Base-by-base conservation (phyloP, 495 filamentous ascomycete species). In the Xylaria sp. region DNA sequence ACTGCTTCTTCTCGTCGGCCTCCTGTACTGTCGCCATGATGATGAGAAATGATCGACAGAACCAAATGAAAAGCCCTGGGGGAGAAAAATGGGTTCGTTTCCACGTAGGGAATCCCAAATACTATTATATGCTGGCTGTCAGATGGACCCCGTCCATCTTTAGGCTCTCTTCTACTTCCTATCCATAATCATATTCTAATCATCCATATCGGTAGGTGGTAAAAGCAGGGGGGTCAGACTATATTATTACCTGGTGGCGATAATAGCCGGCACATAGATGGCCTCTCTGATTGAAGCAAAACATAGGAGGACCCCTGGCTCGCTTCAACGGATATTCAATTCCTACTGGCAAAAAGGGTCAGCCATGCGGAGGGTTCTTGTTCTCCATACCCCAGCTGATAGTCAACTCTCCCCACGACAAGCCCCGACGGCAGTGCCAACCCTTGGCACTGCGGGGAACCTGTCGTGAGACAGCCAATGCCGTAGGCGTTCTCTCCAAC, bases 321-420 rank as follows among this genome's bases (percentile, higher is more conserved):
- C 62, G 76, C 74, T 72, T 70, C 69, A 61, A 65, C 74, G 74
- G 76, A 72, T 76, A 71, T 73, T 76, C 68, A 68, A 52, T 29
- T 72, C 72, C 40, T 48, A 73, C 72, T 71, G 68, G 72, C 70
- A 70, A 71, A 74, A 75, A 75, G 61, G 69, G 17, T 19, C n/a
- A 21, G 17, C 29, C 33, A 59, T 37, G 57, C 57, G 33, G 17
- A 21, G 33, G 57, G 17, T 17, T 29, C 59, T 37, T 62, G 15
- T 62, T 17, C 59, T 62, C 59, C 33, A 59, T 26, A 21, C 31
- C 19, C 33, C 57, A 59, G 57, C 7, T 59, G 57, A 59, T 59
- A 37, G 7, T 17, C 15, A 37, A 37, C 67, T 26, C 26, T 50
- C 48, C 33, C 43, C 33, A 26, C n/a, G 48, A 55, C 46, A 15